phyloP scores from a whole-genome alignment of 768 basidiomycete species.

The Mrakia blollopis region DNA sequence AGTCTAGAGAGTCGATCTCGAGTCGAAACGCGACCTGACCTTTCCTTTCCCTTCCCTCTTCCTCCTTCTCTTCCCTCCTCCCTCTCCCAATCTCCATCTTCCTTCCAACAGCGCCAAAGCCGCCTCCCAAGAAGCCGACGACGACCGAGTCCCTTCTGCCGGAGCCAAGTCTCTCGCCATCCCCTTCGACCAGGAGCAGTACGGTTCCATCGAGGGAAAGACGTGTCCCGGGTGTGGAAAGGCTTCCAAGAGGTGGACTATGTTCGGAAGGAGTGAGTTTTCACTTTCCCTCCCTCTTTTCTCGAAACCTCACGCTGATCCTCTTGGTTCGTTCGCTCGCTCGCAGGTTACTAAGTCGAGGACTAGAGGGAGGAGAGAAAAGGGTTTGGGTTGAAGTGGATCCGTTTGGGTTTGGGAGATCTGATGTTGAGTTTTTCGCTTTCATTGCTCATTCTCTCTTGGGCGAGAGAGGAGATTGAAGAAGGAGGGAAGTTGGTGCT shows the following conservation, averaged over 20 bases:
- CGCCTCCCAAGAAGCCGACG: conserved; percentile 58
- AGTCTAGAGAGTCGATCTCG: no score
- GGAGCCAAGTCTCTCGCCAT: conserved; percentile 96
- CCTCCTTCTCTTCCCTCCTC: not conserved
- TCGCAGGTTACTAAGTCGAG: conserved; percentile 15
- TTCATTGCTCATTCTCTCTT: no score
- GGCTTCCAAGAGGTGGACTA: conserved; percentile 89
- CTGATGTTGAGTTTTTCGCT: not conserved
- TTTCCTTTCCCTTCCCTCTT: not conserved
- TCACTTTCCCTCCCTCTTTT: not conserved
- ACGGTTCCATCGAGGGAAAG: conserved; percentile 70
- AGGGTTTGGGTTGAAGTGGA: conserved; percentile 10
- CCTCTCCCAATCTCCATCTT: not conserved
- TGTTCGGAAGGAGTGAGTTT: conserved; percentile 68
- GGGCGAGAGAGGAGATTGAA: no score
- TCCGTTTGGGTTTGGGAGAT: not conserved
- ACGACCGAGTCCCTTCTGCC: conserved; percentile 92
- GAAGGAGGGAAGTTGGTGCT: no score
- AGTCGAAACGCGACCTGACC: not conserved
- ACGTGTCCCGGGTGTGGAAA: conserved; percentile 84
- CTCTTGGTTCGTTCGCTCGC: not conserved
- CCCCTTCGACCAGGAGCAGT: conserved; percentile 84
- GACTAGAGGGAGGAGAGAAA: no score
- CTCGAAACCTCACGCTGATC: not conserved
- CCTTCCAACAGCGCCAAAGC: conserved; percentile 17